Evolutionary conservation across 2,329 filamentous ascomycete species (phyloP), one percentile per base, ranked within the genome.

Genomic region (Aspergillus cejpii): DNA sequence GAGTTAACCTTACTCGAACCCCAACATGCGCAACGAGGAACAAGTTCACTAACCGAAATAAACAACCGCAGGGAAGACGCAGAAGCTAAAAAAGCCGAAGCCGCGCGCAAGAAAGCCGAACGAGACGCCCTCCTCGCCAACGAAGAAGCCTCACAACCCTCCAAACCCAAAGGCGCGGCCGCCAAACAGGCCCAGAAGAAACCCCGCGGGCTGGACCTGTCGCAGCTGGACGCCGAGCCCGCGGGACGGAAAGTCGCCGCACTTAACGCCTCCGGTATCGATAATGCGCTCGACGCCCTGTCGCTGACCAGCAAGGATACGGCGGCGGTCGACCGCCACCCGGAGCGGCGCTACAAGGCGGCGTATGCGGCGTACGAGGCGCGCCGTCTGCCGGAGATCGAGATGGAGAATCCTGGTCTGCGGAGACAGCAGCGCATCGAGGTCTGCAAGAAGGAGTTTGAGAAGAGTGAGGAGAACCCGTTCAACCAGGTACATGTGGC

Each of bases 391-490:
- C 76, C 80, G 2, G 89, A 97, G 76, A 87, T 96, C 78, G 86
- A 91, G 62, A 73, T 79, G 43, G 89, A 96, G 66, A 85, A 84
- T 42, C 81, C 84, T 45, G 88, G 87, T 0, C 67, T 97, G 62
- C 76, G 90, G 45, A 74, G 86, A 56, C 80, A 94, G 57, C 90
- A 96, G 77, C 84, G 86, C 68, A 83, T 90, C 59, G 85, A 91
- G 52, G 76, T 83, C 61, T 86, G 94, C 55, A 71, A 79, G 51
- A 94, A 94, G 75, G 92, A 97, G 72, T 98, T 97, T 66, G 85
- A 94, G 68, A 94, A 88, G 75, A 86, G 85, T 60, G 84, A 87
- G 1, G 91, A 97, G 58, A 98, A 98, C 67, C 92, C 92, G 11
- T 92, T 94, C 72, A 95, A 95, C 71, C 87, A 94, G 71, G 82